Base-by-base conservation (phyloP, 139 green algal genomes). In the Chlorella sp. region DNA sequence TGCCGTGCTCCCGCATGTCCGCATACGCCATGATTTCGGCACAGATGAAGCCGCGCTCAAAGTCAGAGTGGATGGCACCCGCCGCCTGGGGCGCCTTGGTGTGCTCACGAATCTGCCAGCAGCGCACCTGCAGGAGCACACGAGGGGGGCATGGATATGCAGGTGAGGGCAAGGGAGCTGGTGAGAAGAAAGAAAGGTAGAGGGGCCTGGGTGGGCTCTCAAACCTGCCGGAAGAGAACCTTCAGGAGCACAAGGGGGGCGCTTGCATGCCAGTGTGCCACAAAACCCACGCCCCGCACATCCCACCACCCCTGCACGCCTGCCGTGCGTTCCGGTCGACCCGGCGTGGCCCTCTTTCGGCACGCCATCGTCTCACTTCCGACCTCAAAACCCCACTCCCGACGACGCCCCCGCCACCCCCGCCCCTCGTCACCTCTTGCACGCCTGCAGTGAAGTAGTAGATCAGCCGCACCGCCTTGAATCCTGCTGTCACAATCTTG, bases 401-500 rank as follows among this genome's bases (percentile, higher is more conserved):
- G 48, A 16, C 48, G 48, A 5, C 48, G 48, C 48, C 48, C n/a
- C 48, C 48, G 16, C 15, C 75, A 81, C 75, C 34, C 28, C 3
- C 75, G 48, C 18, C 14, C 78, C 4, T 0, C 37, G 93, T 98
- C 87, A 99, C 98, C 93, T 99, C 98, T 86, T 99, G 97, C 48
- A 94, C 90, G 16, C 98, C 98, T 21, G 97, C 97, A 12, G 98
- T 99, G 95, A 99, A 99, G 96, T 99, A 99, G 93, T 99, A 99
- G 91, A 99, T 99, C 40, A 99, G 94, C 83, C 99, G 94, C 32
- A 97, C 95, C 3, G 95, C 92, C 82, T 94, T 95, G 94, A 99
- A 99, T 36, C 97, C 98, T 0, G 96, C 97, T 48, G 96, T 98
- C 92, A 99, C 97, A 92, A 99, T 99, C 95, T 99, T 99, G 53